Base-by-base conservation (phyloP, 495 filamentous ascomycete species). In the Podospora pseudocomata region DNA sequence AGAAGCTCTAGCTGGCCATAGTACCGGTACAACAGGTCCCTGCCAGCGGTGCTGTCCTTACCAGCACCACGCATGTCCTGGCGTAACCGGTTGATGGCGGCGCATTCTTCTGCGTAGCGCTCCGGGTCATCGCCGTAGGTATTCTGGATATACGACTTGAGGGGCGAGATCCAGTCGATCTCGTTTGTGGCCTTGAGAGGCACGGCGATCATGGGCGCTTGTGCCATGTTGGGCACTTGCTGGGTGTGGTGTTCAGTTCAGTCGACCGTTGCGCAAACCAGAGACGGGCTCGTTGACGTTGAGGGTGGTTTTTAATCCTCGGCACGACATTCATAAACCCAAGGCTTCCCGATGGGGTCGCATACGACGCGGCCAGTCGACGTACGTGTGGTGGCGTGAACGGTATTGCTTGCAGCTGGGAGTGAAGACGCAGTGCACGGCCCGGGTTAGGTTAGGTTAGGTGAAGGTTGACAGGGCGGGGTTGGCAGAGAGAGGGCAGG, bases 61-160 rank as follows among this genome's bases (percentile, higher is more conserved):
- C 96, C 94, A 26, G 95, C 95, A 30, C 96, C 95, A 77, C 95
- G 88, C 96, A 98, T 98, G 77, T 99, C 95, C 86, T 99, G 95
- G 72, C 95, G 89, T 77, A 99, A 83, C n/a, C 95, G 89, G 82
- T 97, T 96, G 80, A 99, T 90, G 18, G 93, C 97, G 18, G 88
- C 88, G 80, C 95, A 99, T 86, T 98, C 96, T 79, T 96, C 91
- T 54, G 86, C 84, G 80, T 99, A 99, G 71, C 92, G 86, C 73
- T 98, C 95, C 57, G 95, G 95, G 79, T 99, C 95, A 77, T 97
- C 92, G 73, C 94, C 93, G 80, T 99, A 97, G 13, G 90, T 94
- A 76, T 92, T 85, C 71, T 92, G 87, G 68, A 99, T 97, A 82
- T 98, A 97, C 65, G 84, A 83, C 85, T 97, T 98, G 72, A 99